Evolutionary conservation across 768 basidiomycete species (phyloP).

Genomic region (Mycena floridula): DNA sequence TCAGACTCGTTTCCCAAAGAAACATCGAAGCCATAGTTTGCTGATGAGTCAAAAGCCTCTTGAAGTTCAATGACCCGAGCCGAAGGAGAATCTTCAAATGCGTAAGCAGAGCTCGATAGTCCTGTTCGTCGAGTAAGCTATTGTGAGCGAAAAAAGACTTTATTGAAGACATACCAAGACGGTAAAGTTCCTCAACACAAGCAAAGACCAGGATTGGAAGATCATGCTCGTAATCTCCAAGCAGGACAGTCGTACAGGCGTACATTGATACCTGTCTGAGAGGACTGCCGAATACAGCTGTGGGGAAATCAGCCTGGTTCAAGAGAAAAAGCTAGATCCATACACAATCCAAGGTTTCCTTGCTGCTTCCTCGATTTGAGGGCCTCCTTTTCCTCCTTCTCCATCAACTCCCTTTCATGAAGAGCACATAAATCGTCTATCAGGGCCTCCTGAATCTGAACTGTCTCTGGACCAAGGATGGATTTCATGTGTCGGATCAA

Average conservation of each 20-base stretch:
- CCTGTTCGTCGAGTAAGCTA: too few relatives aligned
- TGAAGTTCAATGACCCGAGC: conserved; percentile 26
- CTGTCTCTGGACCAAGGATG: background rate
- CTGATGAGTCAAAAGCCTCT: conserved; percentile 13
- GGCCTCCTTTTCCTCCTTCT: conserved; percentile 12
- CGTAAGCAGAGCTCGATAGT: conserved; percentile 3
- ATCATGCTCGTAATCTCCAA: conserved; percentile 30
- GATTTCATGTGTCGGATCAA: background rate
- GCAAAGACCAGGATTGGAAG: conserved; percentile 34
- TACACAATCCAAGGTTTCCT: conserved; percentile 6
- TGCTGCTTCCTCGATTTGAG: conserved; percentile 9
- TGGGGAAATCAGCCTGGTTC: background rate
- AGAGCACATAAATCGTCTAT: conserved; percentile 19
- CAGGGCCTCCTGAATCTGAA: conserved; percentile 1
- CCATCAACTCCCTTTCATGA: conserved; percentile 20
- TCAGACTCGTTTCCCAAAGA: conserved; percentile 29
- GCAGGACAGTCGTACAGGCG: conserved; percentile 24
- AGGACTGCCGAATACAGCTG: conserved; percentile 30
- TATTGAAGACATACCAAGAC: conserved; percentile 21
- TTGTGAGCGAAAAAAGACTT: background rate
- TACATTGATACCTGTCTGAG: conserved; percentile 28
- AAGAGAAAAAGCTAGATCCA: conserved; percentile 5
- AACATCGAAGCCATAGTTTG: conserved; percentile 18
- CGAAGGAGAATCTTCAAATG: conserved; percentile 3
- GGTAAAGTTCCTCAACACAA: conserved; percentile 37